A percentile compares a stretch with the other conserved stretches of the same genome.
Conservation (phyloP, 1,139 yeast genomes). For the Pichia inconspicua region DNA sequence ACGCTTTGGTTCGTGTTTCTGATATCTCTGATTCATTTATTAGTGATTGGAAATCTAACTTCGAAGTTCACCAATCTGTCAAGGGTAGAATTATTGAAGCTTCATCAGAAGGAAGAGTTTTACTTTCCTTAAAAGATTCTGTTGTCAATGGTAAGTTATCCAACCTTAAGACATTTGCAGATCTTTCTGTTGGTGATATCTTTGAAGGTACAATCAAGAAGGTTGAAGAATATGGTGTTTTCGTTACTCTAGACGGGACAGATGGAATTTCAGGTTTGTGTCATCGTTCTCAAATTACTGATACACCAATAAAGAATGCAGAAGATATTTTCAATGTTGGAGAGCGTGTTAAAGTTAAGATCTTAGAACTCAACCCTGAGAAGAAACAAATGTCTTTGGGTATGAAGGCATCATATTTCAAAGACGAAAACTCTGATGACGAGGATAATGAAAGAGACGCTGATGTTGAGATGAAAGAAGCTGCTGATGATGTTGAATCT, state of each 20-base stretch:
- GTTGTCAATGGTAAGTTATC: constrained; percentile 65
- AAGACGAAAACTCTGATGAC: constrained; percentile 29
- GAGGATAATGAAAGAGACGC: constrained; percentile 1
- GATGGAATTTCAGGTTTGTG: constrained; percentile 76
- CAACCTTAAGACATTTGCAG: constrained; percentile 51
- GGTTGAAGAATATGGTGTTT: constrained; percentile 86
- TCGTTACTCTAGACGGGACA: constrained; percentile 72
- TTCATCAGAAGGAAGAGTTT: constrained; percentile 56
- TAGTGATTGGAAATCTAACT: constrained; percentile 82
- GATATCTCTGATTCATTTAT: constrained; percentile 76
- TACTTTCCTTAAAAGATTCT: constrained; percentile 74
- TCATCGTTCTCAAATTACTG: constrained; percentile 81
- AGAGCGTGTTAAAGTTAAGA: constrained; percentile 79
- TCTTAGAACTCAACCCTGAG: constrained; percentile 52
- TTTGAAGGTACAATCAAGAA: constrained; percentile 74
- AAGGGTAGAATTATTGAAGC: constrained; percentile 64
- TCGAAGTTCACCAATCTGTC: constrained; percentile 65
- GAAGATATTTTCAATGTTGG: constrained; percentile 72
- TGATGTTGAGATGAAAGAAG: constrained; percentile 28
- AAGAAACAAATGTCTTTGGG: constrained; percentile 80
- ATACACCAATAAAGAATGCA: constrained; percentile 43
- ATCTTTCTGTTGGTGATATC: constrained; percentile 60
- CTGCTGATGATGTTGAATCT: constrained; percentile 27
- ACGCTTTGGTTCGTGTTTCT: constrained; percentile 74
- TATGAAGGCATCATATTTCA: constrained; percentile 88